Percentiles rank a stretch among this genome's conserved stretches.
These are phyloP conservation scores for Penicillium sp. DNA, from an alignment of 2,329 filamentous ascomycete species.

Conservation along the genomic window DNA sequence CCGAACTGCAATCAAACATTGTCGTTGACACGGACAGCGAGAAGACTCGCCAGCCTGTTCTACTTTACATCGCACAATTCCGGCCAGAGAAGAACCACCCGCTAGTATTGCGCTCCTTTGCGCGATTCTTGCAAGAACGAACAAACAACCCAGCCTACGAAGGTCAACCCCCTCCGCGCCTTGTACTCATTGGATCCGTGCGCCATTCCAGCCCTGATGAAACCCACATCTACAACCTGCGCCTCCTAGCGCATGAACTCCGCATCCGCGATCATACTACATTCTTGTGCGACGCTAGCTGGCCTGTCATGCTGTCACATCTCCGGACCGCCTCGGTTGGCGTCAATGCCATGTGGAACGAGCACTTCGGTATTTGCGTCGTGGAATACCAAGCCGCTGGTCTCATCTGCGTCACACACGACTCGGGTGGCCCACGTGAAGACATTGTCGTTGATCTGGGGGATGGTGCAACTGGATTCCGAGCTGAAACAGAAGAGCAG, in stretches of 20 bases:
- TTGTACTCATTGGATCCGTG: conserved; percentile 90
- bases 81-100: conserved; percentile 95
- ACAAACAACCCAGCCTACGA: conserved; percentile 50
- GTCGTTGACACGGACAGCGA: conserved; percentile 69
- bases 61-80: conserved; percentile 96
- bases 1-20: conserved; percentile 73
- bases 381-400: conserved; percentile 98
- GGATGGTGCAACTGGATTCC: conserved; percentile 78
- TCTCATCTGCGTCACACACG: conserved; percentile 85
- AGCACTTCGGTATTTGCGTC: conserved; percentile 97
- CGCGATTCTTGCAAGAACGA: conserved; percentile 63
- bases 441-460: conserved; percentile 86
- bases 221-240: conserved; percentile 74
- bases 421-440: conserved; percentile 86
- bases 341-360: conserved; percentile 99
- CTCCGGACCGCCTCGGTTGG: conserved; percentile 74
- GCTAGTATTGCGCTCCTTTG: conserved; percentile 80
- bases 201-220: conserved; percentile 60
- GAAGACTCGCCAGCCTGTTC: conserved; percentile 62
- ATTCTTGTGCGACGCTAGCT: conserved; percentile 86
- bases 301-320: conserved; percentile 81
- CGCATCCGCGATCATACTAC: conserved; percentile 78
- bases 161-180: conserved; percentile 50
- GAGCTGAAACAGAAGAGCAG: conserved; percentile 72
- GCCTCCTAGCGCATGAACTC: conserved; percentile 81